phyloP scores from a whole-genome alignment of 2,329 filamentous ascomycete genomes.

The Fusarium penzigii region DNA sequence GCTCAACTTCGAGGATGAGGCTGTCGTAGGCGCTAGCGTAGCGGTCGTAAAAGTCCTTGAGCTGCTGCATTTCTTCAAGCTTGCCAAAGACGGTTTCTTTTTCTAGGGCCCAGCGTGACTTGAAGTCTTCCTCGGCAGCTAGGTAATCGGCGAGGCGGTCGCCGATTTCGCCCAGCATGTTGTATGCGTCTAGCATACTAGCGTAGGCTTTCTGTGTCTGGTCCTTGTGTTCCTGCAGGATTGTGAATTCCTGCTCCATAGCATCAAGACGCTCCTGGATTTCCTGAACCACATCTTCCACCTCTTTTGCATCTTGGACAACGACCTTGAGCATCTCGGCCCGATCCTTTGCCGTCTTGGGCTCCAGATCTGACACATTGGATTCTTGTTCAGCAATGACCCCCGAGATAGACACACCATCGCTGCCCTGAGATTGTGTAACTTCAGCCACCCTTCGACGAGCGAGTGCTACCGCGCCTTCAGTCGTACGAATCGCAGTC shows the following conservation, averaged over 20 bases:
- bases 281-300: conserved; percentile 66
- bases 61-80: conserved; percentile 73
- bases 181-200: conserved; percentile 63
- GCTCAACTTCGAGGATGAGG: conserved; percentile 79
- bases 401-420: conserved; percentile 64
- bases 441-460: conserved; percentile 68
- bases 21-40: conserved; percentile 85
- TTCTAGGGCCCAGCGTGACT: conserved; percentile 71
- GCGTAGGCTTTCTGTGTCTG: conserved; percentile 50
- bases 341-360: conserved; percentile 74
- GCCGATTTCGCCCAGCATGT: conserved; percentile 67
- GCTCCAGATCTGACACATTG: conserved; percentile 57
- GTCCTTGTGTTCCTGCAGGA: conserved; percentile 64
- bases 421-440: conserved; percentile 46
- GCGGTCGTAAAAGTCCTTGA: conserved; percentile 82
- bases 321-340: conserved; percentile 83
- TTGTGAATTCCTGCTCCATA: conserved; percentile 72
- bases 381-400: conserved; percentile 62
- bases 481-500: conserved; percentile 85
- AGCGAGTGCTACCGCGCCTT: conserved; percentile 72
- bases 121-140: conserved; percentile 64
- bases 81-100: conserved; percentile 67
- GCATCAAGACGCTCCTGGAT: conserved; percentile 74
- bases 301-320: conserved; percentile 66
- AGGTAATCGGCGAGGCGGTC: conserved; percentile 65